A percentile compares a stretch with the other conserved stretches of the same genome.
phyloP scores from a whole-genome alignment of 345 rosid genomes.

The Pugionium dolabratum region DNA sequence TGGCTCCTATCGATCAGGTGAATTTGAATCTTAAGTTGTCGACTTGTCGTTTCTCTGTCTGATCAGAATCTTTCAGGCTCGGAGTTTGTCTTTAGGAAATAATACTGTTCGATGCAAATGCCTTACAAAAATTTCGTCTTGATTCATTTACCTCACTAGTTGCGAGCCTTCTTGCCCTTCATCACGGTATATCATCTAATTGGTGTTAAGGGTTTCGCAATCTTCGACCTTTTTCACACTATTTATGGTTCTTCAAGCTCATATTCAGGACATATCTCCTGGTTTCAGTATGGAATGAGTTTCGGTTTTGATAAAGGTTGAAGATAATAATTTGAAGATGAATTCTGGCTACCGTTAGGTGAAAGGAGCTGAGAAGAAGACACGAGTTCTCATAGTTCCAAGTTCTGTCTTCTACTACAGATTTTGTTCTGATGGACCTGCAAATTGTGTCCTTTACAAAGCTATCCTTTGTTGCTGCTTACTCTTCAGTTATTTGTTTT shows the following conservation, averaged over 20 bases:
- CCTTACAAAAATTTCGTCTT: background rate
- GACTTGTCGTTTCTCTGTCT: background rate
- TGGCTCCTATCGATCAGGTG: background rate
- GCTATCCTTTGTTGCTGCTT: background rate
- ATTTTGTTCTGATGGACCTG: background rate
- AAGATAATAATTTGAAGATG: background rate
- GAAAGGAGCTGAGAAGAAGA: background rate
- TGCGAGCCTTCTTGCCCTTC: background rate
- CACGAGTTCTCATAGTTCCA: background rate
- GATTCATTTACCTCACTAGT: slow-evolving; percentile 13
- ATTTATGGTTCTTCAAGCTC: background rate
- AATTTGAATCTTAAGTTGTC: too few relatives aligned
- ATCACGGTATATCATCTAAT: background rate
- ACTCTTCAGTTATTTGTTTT: background rate
- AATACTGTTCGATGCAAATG: slow-evolving; percentile 35
- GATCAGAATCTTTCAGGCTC: too few relatives aligned
- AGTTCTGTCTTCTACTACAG: background rate
- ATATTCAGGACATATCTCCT: background rate
- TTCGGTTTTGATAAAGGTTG: background rate
- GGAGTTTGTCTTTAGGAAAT: background rate
- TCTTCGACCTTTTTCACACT: slow-evolving; percentile 11
- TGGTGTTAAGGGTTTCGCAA: slow-evolving; percentile 6
- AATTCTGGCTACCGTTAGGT: background rate
- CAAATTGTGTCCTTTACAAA: background rate
- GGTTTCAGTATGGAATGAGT: background rate